Evolutionary conservation across 768 basidiomycete genomes (phyloP).

Genomic region (Kwoniella sp.): DNA sequence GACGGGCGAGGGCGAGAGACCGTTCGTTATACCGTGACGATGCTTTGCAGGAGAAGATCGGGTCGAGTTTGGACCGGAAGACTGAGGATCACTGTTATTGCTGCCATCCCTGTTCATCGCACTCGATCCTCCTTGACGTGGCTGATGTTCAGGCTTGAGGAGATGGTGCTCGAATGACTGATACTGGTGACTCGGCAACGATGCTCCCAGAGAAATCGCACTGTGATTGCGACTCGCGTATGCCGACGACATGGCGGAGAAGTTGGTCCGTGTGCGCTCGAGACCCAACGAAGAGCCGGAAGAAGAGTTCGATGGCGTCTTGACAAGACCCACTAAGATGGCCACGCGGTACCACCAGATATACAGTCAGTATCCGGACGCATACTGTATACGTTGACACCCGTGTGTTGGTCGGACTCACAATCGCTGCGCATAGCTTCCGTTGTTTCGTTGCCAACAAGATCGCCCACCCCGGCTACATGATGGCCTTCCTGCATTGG

Average conservation of each 20-base stretch:
- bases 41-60: neutral
- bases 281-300: constrained; percentile 30
- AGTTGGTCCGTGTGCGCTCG: constrained; percentile 24
- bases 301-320: constrained; percentile 41
- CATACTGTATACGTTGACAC: too few relatives aligned
- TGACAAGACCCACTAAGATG: constrained; percentile 16
- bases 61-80: neutral
- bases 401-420: too few relatives aligned
- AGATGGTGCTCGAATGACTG: constrained; percentile 43
- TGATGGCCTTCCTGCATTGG: constrained; percentile 47
- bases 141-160: neutral
- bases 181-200: constrained; percentile 14
- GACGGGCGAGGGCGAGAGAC: constrained; percentile 11
- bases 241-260: constrained; percentile 24
- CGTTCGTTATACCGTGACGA: neutral
- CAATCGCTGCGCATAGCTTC: constrained; percentile 28
- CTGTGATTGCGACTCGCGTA: constrained; percentile 19
- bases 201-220: constrained; percentile 5
- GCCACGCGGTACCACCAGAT: too few relatives aligned
- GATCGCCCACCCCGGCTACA: constrained; percentile 38
- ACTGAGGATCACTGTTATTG: neutral
- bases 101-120: neutral
- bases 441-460: constrained; percentile 28
- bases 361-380: too few relatives aligned
- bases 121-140: neutral